Evolutionary conservation across 2,329 filamentous ascomycete genomes (phyloP).

Genomic region (Huntiella moniliformis): DNA sequence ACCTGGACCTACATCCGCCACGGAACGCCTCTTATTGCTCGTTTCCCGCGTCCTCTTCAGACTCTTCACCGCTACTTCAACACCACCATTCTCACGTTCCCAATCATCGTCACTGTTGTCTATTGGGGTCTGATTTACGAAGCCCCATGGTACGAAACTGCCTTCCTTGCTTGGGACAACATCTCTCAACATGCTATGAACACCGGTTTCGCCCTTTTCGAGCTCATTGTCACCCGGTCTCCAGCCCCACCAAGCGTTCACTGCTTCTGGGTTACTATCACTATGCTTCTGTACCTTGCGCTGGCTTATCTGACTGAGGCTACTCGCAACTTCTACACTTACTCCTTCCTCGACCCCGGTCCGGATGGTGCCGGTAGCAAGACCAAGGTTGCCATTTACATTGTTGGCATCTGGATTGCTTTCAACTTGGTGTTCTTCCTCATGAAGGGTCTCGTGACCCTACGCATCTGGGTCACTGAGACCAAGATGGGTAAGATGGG

Average conservation of each 20-base stretch:
- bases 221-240: constrained; percentile 51
- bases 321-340: constrained; percentile 56
- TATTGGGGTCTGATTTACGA: constrained; percentile 47
- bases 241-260: constrained; percentile 41
- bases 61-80: constrained; percentile 47
- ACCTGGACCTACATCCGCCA: constrained; percentile 45
- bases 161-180: constrained; percentile 44
- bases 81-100: constrained; percentile 41
- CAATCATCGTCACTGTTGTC: constrained; percentile 51
- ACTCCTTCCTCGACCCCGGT: constrained; percentile 52
- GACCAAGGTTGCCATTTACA: constrained; percentile 41
- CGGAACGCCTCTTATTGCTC: constrained; percentile 35
- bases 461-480: constrained; percentile 32
- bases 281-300: constrained; percentile 52
- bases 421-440: constrained; percentile 34
- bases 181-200: constrained; percentile 62
- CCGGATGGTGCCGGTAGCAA: constrained; percentile 26
- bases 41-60: constrained; percentile 42
- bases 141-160: constrained; percentile 28
- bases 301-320: constrained; percentile 56
- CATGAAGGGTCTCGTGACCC: constrained; percentile 30
- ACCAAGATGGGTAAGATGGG: constrained; percentile 25
- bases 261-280: constrained; percentile 45
- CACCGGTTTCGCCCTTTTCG: constrained; percentile 52
- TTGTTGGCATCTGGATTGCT: constrained; percentile 37